These are phyloP conservation scores for Globisporangium ultimum DNA, from an alignment of 352 stramenopile species.

Conservation along the genomic window DNA sequence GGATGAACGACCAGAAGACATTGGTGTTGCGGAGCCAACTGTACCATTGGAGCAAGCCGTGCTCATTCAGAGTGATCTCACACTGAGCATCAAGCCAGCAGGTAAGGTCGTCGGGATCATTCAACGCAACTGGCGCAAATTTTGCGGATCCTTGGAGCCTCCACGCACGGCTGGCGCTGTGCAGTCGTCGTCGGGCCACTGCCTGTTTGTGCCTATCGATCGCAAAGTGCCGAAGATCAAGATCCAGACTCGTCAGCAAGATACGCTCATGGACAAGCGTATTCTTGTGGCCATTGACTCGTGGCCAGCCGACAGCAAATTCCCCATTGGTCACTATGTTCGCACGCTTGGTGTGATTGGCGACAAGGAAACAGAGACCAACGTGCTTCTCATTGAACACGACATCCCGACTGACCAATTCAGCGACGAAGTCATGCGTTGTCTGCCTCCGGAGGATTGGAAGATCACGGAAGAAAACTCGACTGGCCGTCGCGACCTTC, in stretches of 20 bases:
- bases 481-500: constrained; percentile 87
- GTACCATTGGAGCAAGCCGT: constrained; percentile 58
- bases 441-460: constrained; percentile 92
- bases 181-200: constrained; percentile 32
- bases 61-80: constrained; percentile 50
- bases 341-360: constrained; percentile 94
- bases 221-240: constrained; percentile 93
- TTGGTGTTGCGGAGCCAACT: constrained; percentile 62
- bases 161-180: constrained; percentile 41
- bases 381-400: constrained; percentile 96
- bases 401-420: constrained; percentile 91
- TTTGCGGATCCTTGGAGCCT: constrained; percentile 92
- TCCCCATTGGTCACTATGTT: constrained; percentile 96
- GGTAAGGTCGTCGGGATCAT: constrained; percentile 90
- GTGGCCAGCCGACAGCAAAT: constrained; percentile 88
- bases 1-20: constrained; percentile 19
- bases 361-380: constrained; percentile 96
- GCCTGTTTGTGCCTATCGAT: constrained; percentile 84
- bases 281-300: constrained; percentile 95
- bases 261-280: constrained; percentile 90
- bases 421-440: constrained; percentile 88
- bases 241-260: constrained; percentile 90
- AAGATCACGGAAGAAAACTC: constrained; percentile 94
- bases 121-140: constrained; percentile 92
- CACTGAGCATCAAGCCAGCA: constrained; percentile 58